Evolutionary conservation across 768 basidiomycete genomes (phyloP), one percentile per base, ranked within the genome.

Genomic region (Psilocybe tampanensis): DNA sequence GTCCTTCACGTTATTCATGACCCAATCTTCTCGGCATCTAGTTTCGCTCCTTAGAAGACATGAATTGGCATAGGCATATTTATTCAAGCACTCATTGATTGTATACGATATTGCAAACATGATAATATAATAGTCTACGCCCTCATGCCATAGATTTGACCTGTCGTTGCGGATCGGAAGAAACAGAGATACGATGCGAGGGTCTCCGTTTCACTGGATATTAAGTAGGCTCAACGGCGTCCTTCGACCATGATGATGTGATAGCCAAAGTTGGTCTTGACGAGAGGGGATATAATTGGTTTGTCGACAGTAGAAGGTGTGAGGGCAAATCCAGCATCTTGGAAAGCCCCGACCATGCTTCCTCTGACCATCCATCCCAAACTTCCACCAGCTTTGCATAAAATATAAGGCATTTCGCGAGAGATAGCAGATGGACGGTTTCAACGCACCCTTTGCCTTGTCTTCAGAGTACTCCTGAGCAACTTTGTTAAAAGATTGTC

Each of bases 171-270:
- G n/a, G n/a, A n/a, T n/a, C n/a, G n/a, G 12, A 15, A 15, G 36
- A 39, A 15, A 39, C 4, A 39, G 36, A 39, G n/a, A 34, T n/a
- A n/a, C n/a, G n/a, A n/a, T n/a, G n/a, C n/a, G n/a, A 15, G 33
- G 33, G 33, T 15, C 33, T 34, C 15, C 15, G 7, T 7, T 7
- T 34, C 33, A 34, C 8, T 34, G 7, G 8, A 15, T 15, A 34
- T 34, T 34, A 34, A 12, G 13, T 43, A 24, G 12, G 29, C 21
- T 60, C 45, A 80, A 49, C 89, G 83, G 34, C 92, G 83, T 17
- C 90, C 92, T 74, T 94, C 92, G 7, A 93, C 92, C 90, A 94
- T 91, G 70, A 94, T 93, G 65, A 94, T 86, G 68, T 94, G 92
- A 71, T 94, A 94, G 13, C 92, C 92, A 66, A 86, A 86, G 59